Evolutionary conservation across 371 early-diverging fungal genomes (phyloP).

Genomic region (Syncephalis fuscata): DNA sequence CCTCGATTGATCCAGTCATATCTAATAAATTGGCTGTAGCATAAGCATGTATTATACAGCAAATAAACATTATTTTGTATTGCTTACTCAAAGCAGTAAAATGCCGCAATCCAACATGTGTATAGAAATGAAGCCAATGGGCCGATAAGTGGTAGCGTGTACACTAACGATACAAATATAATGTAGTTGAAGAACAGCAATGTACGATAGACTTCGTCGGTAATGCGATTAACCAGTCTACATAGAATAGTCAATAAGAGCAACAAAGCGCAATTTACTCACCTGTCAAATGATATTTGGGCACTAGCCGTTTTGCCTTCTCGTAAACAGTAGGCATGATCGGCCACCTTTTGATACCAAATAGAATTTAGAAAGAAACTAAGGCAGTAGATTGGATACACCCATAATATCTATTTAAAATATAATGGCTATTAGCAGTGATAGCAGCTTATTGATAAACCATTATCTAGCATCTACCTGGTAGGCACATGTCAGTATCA

Average conservation of each 20-base stretch:
- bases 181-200: slow-evolving; percentile 23
- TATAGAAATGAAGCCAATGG: slow-evolving; percentile 15
- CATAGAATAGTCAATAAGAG: background rate
- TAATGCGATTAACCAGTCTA: slow-evolving; percentile 2
- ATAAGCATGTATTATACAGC: background rate
- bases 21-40: slow-evolving; percentile 5
- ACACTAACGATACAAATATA: slow-evolving; percentile 13
- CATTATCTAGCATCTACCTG: background rate
- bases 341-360: slow-evolving; percentile 20
- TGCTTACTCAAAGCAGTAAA: slow-evolving; percentile 30
- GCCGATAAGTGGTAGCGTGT: slow-evolving; percentile 18
- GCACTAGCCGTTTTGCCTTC: slow-evolving; percentile 5
- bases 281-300: slow-evolving; percentile 3
- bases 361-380: slow-evolving; percentile 19
- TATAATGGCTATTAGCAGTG: background rate
- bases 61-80: background rate
- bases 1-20: slow-evolving; percentile 25
- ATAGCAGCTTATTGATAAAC: background rate
- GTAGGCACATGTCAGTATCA: slow-evolving; percentile 3
- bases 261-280: background rate
- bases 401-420: slow-evolving; percentile 16
- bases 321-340: slow-evolving; percentile 14
- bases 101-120: slow-evolving; percentile 23
- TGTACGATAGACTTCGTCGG: slow-evolving; percentile 13
- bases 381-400: slow-evolving; percentile 25